Conservation (phyloP, 208 protist species). For the Naegleria gruberi region DNA sequence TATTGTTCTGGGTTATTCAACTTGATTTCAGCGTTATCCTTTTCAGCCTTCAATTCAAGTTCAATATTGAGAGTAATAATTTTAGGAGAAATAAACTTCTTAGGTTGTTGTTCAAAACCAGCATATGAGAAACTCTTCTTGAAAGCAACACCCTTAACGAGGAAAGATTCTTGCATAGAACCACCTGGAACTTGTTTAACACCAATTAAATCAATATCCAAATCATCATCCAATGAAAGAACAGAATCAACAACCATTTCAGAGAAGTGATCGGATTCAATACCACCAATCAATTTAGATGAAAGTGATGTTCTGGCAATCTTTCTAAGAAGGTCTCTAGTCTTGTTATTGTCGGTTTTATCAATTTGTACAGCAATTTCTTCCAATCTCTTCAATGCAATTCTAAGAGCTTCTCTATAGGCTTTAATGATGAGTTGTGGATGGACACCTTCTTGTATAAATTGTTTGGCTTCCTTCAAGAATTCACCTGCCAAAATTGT, state of each 20-base stretch:
- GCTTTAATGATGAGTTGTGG: conserved; percentile 95
- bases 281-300: conserved; percentile 97
- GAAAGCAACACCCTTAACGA: conserved; percentile 99
- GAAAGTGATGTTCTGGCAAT: conserved; percentile 97
- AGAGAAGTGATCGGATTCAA: conserved; percentile 91
- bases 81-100: conserved; percentile 94
- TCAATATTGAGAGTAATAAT: conserved; percentile 99
- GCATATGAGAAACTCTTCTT: conserved; percentile 99
- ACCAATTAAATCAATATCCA: conserved; percentile 96
- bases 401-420: conserved; percentile 69
- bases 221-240: conserved; percentile 78
- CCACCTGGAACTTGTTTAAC: conserved; percentile 99
- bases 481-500: conserved; percentile 97
- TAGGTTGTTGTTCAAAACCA: conserved; percentile 99
- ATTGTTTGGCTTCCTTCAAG: conserved; percentile 92
- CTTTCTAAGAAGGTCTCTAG: conserved; percentile 61
- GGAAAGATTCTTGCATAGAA: conserved; percentile 91
- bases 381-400: conserved; percentile 58
- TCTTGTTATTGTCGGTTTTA: conserved; percentile 22
- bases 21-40: conserved; percentile 98
- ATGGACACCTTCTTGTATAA: conserved; percentile 98
- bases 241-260: conserved; percentile 98
- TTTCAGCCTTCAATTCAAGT: conserved; percentile 99
- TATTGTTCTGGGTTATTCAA: conserved; percentile 97
- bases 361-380: conserved; percentile 81